These are phyloP conservation scores for Beauveria caledonica DNA, from an alignment of 2,329 filamentous ascomycete genomes.

Conservation along the genomic window DNA sequence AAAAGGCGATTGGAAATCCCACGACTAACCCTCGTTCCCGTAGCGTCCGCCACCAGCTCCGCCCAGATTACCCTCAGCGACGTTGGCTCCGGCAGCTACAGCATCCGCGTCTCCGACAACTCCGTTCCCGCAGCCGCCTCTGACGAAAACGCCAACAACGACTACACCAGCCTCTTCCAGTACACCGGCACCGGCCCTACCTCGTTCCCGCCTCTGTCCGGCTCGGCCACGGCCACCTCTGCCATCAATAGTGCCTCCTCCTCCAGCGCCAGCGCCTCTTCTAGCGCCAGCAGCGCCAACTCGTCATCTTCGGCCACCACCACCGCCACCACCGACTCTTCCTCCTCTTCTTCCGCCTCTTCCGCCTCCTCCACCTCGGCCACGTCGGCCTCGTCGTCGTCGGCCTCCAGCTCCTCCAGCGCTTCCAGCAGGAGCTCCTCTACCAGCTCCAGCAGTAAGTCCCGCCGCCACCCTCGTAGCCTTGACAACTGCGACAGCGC, in stretches of 20 bases:
- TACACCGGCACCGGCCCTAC: conserved; percentile 10
- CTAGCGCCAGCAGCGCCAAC: not conserved
- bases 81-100: conserved; percentile 6
- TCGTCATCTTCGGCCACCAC: not conserved
- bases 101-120: conserved; percentile 9
- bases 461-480: no score
- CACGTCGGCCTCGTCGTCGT: not conserved
- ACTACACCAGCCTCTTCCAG: conserved; percentile 1
- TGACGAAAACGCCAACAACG: not conserved
- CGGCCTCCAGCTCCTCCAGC: not conserved
- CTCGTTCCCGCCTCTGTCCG: conserved; percentile 9
- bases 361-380: not conserved
- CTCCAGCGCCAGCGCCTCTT: not conserved
- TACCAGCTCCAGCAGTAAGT: not conserved
- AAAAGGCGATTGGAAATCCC: no score
- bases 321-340: not conserved
- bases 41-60: not conserved
- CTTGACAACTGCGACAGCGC: no score
- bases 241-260: not conserved
- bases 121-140: not conserved
- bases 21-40: not conserved
- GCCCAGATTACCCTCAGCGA: not conserved
- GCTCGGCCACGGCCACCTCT: not conserved
- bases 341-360: not conserved
- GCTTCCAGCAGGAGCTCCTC: not conserved